These are phyloP conservation scores for Talaromyces sp. DNA, from an alignment of 2,329 filamentous ascomycete genomes.

Conservation along the genomic window DNA sequence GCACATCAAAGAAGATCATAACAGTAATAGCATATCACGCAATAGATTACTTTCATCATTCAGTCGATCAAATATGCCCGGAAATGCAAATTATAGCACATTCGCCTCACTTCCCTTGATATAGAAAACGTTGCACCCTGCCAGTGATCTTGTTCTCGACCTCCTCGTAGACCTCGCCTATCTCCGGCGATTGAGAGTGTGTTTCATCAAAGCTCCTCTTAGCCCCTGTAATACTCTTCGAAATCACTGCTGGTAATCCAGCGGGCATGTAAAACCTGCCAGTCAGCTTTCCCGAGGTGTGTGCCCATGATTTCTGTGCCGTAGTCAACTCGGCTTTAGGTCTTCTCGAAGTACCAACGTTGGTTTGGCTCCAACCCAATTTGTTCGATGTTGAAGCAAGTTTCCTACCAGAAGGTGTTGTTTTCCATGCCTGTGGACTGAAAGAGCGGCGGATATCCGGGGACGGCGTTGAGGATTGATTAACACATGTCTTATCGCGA, in stretches of 20 bases:
- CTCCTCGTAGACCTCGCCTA: constrained; percentile 16
- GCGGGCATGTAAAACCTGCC: background rate
- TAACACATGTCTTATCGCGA: background rate
- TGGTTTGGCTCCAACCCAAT: no score
- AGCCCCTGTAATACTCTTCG: background rate
- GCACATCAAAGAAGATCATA: background rate
- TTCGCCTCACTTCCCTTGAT: background rate
- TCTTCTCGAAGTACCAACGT: no score
- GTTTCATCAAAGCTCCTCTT: constrained; percentile 7
- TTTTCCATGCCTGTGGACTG: constrained; percentile 11
- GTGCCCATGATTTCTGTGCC: background rate
- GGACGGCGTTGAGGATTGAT: background rate
- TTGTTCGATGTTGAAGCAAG: background rate
- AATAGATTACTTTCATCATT: background rate
- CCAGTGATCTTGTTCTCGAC: constrained; percentile 15
- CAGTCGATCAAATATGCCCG: background rate
- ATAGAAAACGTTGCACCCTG: constrained; percentile 12
- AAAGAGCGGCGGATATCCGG: background rate
- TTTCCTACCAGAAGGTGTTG: background rate
- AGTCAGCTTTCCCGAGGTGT: background rate
- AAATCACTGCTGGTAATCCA: background rate
- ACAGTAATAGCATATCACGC: background rate
- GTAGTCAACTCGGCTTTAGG: background rate
- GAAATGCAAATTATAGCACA: background rate
- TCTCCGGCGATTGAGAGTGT: constrained; percentile 9